phyloP scores from a whole-genome alignment of 2,329 filamentous ascomycete genomes.

The Epichloe scottii region DNA sequence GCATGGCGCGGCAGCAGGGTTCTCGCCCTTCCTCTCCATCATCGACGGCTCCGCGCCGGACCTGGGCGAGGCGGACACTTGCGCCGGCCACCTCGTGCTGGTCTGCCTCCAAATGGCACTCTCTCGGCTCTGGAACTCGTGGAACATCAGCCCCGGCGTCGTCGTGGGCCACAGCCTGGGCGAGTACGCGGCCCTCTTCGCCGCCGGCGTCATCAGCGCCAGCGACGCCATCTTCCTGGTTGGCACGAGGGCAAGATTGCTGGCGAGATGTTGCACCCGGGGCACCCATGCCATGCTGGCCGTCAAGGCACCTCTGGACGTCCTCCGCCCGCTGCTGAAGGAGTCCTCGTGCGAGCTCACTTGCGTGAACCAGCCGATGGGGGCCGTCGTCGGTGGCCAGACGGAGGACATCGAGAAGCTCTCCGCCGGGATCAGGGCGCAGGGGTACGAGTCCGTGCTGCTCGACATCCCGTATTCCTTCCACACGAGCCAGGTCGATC shows the following conservation, averaged over 20 bases:
- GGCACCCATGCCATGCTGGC: slow-evolving; percentile 51
- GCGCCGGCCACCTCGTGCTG: slow-evolving; percentile 25
- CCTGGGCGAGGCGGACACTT: slow-evolving; percentile 6
- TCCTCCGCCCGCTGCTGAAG: slow-evolving; percentile 15
- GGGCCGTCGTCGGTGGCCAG: slow-evolving; percentile 1
- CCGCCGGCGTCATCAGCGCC: slow-evolving; percentile 57
- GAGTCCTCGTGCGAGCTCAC: slow-evolving; percentile 16
- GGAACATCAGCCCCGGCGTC: slow-evolving; percentile 40
- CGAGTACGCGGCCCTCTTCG: slow-evolving; percentile 61
- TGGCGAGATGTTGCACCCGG: slow-evolving; percentile 51
- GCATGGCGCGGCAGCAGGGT: slow-evolving; percentile 20
- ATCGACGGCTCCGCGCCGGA: slow-evolving; percentile 29
- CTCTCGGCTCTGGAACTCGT: slow-evolving; percentile 22
- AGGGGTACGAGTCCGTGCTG: slow-evolving; percentile 15
- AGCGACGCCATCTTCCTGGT: slow-evolving; percentile 63
- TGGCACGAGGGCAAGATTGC: slow-evolving; percentile 51
- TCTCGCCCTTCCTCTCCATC: slow-evolving; percentile 26
- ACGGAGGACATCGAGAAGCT: not conserved
- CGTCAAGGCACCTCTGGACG: slow-evolving; percentile 33
- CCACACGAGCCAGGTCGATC: slow-evolving; percentile 22
- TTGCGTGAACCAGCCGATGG: slow-evolving; percentile 51
- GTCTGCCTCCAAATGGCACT: slow-evolving; percentile 29
- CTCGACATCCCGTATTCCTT: slow-evolving; percentile 22
- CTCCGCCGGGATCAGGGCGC: not conserved
- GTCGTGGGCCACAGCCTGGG: slow-evolving; percentile 54